Conservation (phyloP, 352 stramenopile species). For the Pythium rhizo-oryzae region DNA sequence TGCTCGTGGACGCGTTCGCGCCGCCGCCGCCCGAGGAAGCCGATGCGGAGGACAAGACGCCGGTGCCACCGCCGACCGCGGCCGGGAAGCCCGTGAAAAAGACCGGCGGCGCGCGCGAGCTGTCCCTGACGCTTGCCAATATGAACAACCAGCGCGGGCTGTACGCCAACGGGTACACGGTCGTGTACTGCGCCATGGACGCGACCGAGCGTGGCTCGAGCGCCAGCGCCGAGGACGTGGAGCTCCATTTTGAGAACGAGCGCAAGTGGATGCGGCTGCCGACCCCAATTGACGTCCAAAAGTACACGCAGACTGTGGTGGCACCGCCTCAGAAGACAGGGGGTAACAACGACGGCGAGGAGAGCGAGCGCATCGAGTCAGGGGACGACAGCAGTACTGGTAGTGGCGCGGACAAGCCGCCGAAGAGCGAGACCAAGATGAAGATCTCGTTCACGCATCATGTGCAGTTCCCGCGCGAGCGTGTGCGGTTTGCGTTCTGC, state of each 20-base stretch:
- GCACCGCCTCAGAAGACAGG: neutral
- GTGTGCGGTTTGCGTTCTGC: constrained; percentile 68
- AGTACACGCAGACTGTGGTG: constrained; percentile 26
- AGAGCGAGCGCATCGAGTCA: neutral
- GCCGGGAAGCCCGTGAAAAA: neutral
- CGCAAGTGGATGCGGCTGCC: constrained; percentile 43
- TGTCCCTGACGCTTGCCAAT: constrained; percentile 38
- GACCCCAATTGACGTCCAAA: constrained; percentile 44
- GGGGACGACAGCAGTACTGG: neutral
- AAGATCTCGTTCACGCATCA: constrained; percentile 50
- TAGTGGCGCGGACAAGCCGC: neutral
- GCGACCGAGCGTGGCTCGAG: neutral
- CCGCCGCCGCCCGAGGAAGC: neutral
- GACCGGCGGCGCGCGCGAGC: constrained; percentile 15
- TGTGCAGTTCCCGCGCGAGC: constrained; percentile 40
- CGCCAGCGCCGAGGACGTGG: constrained; percentile 9
- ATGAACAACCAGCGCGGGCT: constrained; percentile 47
- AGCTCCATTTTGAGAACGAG: constrained; percentile 34
- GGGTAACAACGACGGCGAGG: neutral
- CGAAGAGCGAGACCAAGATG: constrained; percentile 46
- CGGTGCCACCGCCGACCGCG: neutral
- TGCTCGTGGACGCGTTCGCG: constrained; percentile 5
- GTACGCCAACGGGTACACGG: constrained; percentile 41
- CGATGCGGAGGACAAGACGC: no score
- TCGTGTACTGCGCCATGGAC: constrained; percentile 36